Conservation (phyloP, 768 basidiomycete genomes). For the Hemileccinum impolitum region DNA sequence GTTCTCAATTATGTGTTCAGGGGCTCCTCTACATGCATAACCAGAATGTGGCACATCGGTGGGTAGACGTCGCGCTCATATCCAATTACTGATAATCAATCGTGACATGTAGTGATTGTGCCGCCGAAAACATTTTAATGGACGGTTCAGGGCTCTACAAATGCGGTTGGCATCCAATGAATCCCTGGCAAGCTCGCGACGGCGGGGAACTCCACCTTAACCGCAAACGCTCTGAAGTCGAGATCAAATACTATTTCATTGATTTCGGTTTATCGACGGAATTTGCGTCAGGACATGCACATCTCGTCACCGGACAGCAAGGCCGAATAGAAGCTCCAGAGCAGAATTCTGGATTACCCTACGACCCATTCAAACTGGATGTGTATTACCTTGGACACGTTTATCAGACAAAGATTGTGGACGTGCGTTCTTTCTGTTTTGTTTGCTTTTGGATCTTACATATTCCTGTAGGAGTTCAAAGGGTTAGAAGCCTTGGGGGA, state of each 20-base stretch:
- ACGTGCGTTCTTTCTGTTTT: constrained; percentile 3
- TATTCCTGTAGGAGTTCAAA: constrained; percentile 6
- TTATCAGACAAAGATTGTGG: constrained; percentile 17
- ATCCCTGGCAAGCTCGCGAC: constrained; percentile 9
- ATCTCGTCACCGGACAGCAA: not conserved
- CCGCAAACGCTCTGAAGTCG: constrained; percentile 23
- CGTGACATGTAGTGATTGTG: constrained; percentile 22
- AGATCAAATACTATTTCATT: constrained; percentile 33
- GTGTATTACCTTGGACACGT: constrained; percentile 28
- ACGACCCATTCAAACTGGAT: constrained; percentile 31
- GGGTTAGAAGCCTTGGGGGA: not conserved
- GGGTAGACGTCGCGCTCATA: not conserved
- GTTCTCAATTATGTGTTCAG: constrained; percentile 9
- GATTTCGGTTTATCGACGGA: constrained; percentile 35
- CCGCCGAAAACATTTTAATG: constrained; percentile 30
- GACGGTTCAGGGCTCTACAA: constrained; percentile 26
- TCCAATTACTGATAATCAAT: not conserved
- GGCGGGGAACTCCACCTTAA: constrained; percentile 10
- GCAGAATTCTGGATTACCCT: constrained; percentile 16
- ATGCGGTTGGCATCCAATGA: constrained; percentile 26
- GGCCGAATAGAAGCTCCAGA: constrained; percentile 23
- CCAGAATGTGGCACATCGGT: constrained; percentile 36
- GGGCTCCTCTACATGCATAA: constrained; percentile 36
- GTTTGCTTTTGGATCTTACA: no score
- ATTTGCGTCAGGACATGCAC: constrained; percentile 15